These are phyloP conservation scores for Populus tomentosa DNA, from an alignment of 441 rosid genomes.

Conservation along the genomic window DNA sequence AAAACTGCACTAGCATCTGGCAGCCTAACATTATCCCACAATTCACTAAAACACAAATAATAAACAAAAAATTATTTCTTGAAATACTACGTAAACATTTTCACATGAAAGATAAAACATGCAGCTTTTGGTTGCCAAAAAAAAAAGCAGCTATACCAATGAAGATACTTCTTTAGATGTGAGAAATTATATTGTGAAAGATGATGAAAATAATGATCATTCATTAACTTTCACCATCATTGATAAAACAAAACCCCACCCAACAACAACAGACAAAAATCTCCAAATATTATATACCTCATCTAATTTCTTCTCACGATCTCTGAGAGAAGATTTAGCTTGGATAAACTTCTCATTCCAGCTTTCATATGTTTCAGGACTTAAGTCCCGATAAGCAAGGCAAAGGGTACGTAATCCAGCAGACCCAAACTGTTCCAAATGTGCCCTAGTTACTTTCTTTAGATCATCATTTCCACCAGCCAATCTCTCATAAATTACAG, in stretches of 20 bases:
- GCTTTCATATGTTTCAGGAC: conserved; percentile 74
- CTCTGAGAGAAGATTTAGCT: conserved; percentile 95
- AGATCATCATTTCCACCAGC: conserved; percentile 60
- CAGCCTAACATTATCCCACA: not conserved
- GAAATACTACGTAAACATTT: not conserved
- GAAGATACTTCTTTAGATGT: not conserved
- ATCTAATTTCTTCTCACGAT: conserved; percentile 97
- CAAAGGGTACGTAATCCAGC: conserved; percentile 99
- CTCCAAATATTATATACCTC: conserved; percentile 53
- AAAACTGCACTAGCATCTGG: not conserved
- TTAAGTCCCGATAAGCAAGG: conserved; percentile 83
- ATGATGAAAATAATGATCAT: not conserved
- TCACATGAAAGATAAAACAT: not conserved
- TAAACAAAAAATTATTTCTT: not conserved
- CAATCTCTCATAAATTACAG: conserved; percentile 77
- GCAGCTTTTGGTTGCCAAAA: not conserved
- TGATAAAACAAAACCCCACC: not conserved
- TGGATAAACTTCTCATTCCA: conserved; percentile 99
- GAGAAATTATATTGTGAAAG: not conserved
- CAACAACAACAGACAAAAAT: not conserved
- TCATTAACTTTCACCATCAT: not conserved
- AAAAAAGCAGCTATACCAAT: not conserved
- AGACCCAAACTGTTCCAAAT: conserved; percentile 87
- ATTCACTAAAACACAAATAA: not conserved
- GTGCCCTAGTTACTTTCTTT: conserved; percentile 63